phyloP scores from a whole-genome alignment of 441 rosid genomes.

The Breynia disticha region DNA sequence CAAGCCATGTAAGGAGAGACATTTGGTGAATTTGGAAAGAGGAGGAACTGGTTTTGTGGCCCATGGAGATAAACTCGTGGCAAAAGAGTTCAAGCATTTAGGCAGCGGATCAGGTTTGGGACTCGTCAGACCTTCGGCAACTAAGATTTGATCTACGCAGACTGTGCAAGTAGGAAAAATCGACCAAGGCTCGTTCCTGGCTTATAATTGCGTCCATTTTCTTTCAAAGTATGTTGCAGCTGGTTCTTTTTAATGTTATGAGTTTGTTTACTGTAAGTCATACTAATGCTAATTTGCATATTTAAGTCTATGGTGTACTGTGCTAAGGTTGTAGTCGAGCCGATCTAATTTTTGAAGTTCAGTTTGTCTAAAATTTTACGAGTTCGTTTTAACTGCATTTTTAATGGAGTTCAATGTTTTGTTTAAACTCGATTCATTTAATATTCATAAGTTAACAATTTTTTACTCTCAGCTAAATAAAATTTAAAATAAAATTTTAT shows the following conservation, averaged over 20 bases:
- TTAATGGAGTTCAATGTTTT: too few species aligned
- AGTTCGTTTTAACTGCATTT: too few species aligned
- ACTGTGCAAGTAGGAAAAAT: not conserved
- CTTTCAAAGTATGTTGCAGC: not conserved
- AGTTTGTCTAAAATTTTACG: too few species aligned
- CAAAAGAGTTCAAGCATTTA: conserved; percentile 73
- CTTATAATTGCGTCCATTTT: not conserved
- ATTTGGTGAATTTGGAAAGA: conserved; percentile 55
- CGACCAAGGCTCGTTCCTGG: not conserved
- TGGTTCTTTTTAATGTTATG: not conserved
- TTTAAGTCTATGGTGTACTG: too few species aligned
- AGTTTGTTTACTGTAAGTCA: not conserved
- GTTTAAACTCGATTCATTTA: too few species aligned
- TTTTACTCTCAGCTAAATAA: too few species aligned
- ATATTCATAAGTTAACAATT: too few species aligned
- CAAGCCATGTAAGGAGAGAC: conserved; percentile 52
- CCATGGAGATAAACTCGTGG: conserved; percentile 63
- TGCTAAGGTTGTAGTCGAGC: too few species aligned
- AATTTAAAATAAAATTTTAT: too few species aligned
- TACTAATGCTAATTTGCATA: not conserved
- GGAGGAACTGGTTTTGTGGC: conserved; percentile 79
- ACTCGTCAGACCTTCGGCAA: conserved; percentile 52
- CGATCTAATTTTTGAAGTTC: too few species aligned
- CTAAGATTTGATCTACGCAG: conserved; percentile 36
- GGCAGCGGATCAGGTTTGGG: conserved; percentile 85